Evolutionary conservation across 352 stramenopile genomes (phyloP), one percentile per base, ranked within the genome.

Genomic region (Phytopythium boreale): DNA sequence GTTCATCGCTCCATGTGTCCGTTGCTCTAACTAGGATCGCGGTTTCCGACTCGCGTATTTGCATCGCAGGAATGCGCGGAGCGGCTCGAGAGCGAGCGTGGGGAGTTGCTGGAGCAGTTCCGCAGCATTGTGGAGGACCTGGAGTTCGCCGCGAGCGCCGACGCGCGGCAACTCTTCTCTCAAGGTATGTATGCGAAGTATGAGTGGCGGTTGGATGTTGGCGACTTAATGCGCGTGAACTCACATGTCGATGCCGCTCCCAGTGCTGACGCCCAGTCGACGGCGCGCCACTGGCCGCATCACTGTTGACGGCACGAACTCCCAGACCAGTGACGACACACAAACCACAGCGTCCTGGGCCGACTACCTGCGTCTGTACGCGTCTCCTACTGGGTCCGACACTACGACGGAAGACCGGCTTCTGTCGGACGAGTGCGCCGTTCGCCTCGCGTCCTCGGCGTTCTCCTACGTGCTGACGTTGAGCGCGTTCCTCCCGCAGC

Each of bases 381-480:
- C 70, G 11, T 20, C 34, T 31, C 10, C 34, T 5, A 31, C 53
- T 43, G 47, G 24, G 22, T n/a, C 22, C 14, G 15, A 24, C 14
- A 12, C 34, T 8, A 19, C n/a, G 11, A 66, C 63, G 46, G 62
- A 76, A 10, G n/a, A 58, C 3, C 27, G 43, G n/a, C 82, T 71
- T 65, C 49, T 87, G n/a, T 34, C 59, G 1, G 69, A 87, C 52
- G 31, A 56, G 34, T 66, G 64, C 34, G 72, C 72, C 7, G 14
- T 87, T 31, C 71, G 82, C 9, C 70, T 93, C 29, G 59, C 88
- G 11, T 93, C 84, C 8, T 83, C 82, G 15, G 77, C 79, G 17
- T 91, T 87, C 73, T 89, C 82, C 22, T 93, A 81, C 62, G 75
- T 85, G 50, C 75, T 88, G 68, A 93, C 84, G 22, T 72, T 93